Evolutionary conservation across 2,329 filamentous ascomycete genomes (phyloP).

Genomic region (Dactylonectria estremocensis): DNA sequence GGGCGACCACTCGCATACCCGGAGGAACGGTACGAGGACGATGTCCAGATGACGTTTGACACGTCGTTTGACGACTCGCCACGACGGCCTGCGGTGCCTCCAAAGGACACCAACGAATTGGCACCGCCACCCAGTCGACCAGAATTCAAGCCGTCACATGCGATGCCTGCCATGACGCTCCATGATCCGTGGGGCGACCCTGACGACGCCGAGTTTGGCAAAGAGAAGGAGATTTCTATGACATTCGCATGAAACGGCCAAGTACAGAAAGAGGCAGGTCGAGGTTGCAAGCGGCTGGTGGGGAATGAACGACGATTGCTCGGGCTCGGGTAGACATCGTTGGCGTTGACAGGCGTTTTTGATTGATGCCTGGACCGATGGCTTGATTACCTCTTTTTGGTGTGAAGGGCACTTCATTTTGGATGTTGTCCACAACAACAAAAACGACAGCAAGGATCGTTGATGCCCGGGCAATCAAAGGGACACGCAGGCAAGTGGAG

Average conservation of each 20-base stretch:
- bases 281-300: neutral
- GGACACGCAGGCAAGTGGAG: conserved; percentile 2
- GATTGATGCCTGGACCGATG: conserved; percentile 2
- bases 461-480: neutral
- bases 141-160: conserved; percentile 58
- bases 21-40: conserved; percentile 59
- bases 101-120: conserved; percentile 45
- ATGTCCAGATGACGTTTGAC: conserved; percentile 81
- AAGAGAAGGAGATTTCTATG: conserved; percentile 84
- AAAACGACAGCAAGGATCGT: neutral
- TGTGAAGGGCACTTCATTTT: conserved; percentile 19
- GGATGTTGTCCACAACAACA: conserved; percentile 21
- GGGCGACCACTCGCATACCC: conserved; percentile 44
- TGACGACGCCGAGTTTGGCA: conserved; percentile 78
- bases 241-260: conserved; percentile 76
- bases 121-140: conserved; percentile 44
- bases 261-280: conserved; percentile 10
- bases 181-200: conserved; percentile 80
- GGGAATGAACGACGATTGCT: neutral
- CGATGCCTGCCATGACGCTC: conserved; percentile 65
- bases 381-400: conserved; percentile 21
- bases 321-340: conserved; percentile 7
- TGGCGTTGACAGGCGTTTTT: conserved; percentile 30
- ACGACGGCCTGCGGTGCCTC: conserved; percentile 45
- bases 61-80: conserved; percentile 67